A percentile compares a stretch with the other conserved stretches of the same genome.
Conservation (phyloP, 2,329 filamentous ascomycete genomes). For the Huntiella moniliformis region DNA sequence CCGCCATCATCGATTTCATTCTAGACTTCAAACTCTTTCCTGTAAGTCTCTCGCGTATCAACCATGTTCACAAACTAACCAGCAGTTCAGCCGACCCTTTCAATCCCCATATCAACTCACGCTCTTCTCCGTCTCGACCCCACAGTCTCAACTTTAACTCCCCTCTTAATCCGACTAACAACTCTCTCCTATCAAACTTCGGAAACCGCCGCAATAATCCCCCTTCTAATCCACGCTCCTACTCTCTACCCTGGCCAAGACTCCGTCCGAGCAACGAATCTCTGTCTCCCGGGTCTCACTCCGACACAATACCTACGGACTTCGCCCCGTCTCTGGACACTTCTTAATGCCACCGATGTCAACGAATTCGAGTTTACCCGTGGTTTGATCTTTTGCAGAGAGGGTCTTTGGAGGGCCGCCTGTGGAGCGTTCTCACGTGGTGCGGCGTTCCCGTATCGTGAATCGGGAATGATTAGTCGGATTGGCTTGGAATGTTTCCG, state of each 20-base stretch:
- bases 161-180: slow-evolving; percentile 38
- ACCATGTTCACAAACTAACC: neutral
- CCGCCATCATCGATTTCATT: slow-evolving; percentile 25
- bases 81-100: slow-evolving; percentile 24
- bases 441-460: slow-evolving; percentile 47
- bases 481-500: slow-evolving; percentile 82
- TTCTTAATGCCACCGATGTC: slow-evolving; percentile 32
- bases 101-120: slow-evolving; percentile 26
- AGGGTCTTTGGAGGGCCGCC: slow-evolving; percentile 43
- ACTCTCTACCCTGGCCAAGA: slow-evolving; percentile 41
- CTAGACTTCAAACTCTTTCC: slow-evolving; percentile 23
- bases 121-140: slow-evolving; percentile 51
- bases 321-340: slow-evolving; percentile 36
- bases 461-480: slow-evolving; percentile 41
- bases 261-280: slow-evolving; percentile 18
- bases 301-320: slow-evolving; percentile 40
- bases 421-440: slow-evolving; percentile 42
- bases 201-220: slow-evolving; percentile 33
- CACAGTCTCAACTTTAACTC: slow-evolving; percentile 45
- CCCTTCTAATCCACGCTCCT: slow-evolving; percentile 45
- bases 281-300: slow-evolving; percentile 28
- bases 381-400: slow-evolving; percentile 44
- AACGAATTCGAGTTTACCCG: slow-evolving; percentile 49
- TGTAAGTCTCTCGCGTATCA: slow-evolving; percentile 18
- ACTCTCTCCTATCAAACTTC: slow-evolving; percentile 39